phyloP scores from a whole-genome alignment of 192 early-diverging fungal species.

The Linnemannia elongata region DNA sequence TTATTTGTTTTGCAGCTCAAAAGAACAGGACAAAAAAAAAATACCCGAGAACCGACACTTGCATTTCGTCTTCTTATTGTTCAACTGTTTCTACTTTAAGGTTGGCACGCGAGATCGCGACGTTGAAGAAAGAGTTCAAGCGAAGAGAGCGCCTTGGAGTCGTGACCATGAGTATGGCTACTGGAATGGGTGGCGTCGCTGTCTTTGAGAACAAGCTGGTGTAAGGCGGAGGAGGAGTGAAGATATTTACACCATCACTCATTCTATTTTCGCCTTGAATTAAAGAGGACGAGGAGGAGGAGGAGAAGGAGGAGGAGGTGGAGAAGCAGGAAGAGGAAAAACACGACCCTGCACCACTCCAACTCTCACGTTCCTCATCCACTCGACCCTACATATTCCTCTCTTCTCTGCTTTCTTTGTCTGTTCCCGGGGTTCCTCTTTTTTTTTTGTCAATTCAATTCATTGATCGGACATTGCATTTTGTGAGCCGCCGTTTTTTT shows the following conservation, averaged over 20 bases:
- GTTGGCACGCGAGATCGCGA: slow-evolving; percentile 95
- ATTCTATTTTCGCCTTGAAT: no score
- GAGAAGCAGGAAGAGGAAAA: not conserved
- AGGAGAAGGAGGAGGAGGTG: not conserved
- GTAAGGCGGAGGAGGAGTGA: no score
- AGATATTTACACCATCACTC: no score
- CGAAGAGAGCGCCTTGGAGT: slow-evolving; percentile 47
- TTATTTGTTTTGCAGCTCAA: not conserved
- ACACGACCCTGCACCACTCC: not conserved
- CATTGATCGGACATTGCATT: not conserved
- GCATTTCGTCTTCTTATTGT: slow-evolving; percentile 58
- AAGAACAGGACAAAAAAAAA: not conserved
- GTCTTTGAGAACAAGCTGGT: slow-evolving; percentile 5
- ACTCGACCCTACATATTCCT: not conserved
- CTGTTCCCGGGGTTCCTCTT: not conserved
- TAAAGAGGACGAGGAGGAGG: not conserved
- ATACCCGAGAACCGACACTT: not conserved
- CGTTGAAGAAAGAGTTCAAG: slow-evolving; percentile 88
- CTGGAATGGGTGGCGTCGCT: slow-evolving; percentile 47
- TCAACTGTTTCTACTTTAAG: slow-evolving; percentile 86
- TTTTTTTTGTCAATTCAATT: not conserved
- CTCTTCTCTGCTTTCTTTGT: not conserved
- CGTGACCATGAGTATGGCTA: slow-evolving; percentile 57
- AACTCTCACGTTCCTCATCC: not conserved
- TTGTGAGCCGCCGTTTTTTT: not conserved